Percentiles rank a stretch among this genome's conserved stretches.
These are phyloP conservation scores for Clavispora asparagi DNA, from an alignment of 805 yeast genomes.

Conservation along the genomic window DNA sequence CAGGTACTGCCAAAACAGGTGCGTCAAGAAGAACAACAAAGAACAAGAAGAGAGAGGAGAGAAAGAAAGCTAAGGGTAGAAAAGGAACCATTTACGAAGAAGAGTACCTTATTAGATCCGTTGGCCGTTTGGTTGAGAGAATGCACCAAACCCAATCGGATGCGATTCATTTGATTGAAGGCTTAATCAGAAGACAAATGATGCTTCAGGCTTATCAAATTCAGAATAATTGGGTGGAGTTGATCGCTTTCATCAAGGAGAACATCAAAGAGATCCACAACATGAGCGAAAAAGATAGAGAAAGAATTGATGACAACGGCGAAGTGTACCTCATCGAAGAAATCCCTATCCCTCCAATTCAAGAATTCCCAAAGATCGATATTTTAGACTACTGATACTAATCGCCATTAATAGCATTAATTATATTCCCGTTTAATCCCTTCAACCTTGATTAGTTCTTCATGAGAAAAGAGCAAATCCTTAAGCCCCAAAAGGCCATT, in stretches of 20 bases:
- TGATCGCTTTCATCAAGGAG: conserved; percentile 51
- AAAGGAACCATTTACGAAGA: conserved; percentile 98
- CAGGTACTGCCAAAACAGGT: conserved; percentile 95
- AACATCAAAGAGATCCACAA: conserved; percentile 71
- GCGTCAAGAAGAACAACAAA: conserved; percentile 90
- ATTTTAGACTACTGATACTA: conserved; percentile 52
- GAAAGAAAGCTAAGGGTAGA: conserved; percentile 94
- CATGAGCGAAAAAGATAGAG: conserved; percentile 80
- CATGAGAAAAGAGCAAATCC: conserved; percentile 23
- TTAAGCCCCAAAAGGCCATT: conserved; percentile 36
- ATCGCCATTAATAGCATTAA: neutral
- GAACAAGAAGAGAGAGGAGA: conserved; percentile 89
- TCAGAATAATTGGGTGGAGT: conserved; percentile 60
- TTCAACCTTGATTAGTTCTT: conserved; percentile 5
- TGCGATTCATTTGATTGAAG: conserved; percentile 68
- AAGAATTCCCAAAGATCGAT: conserved; percentile 54
- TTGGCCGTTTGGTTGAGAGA: conserved; percentile 83
- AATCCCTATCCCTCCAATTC: conserved; percentile 64
- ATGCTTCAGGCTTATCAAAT: conserved; percentile 78
- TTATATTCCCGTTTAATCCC: neutral
- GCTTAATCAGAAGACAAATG: conserved; percentile 65
- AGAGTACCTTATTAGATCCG: conserved; percentile 83
- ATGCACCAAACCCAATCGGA: conserved; percentile 70
- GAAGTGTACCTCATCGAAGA: conserved; percentile 72
- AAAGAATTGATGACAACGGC: conserved; percentile 86